phyloP scores from a whole-genome alignment of 805 yeast genomes.

The Ascoidea rubescens region DNA sequence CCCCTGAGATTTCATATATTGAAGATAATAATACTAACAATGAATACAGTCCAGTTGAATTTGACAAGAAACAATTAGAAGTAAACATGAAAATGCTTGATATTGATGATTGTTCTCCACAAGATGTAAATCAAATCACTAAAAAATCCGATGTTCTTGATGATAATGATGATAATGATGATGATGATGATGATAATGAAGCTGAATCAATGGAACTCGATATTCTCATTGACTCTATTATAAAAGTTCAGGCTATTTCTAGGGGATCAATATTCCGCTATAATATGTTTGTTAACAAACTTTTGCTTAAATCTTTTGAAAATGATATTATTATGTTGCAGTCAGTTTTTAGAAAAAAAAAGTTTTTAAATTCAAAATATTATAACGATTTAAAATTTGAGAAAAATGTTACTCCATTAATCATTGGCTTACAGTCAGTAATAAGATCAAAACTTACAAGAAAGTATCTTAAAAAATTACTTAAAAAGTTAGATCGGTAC shows the following conservation, averaged over 20 bases:
- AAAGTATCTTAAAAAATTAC: not conserved
- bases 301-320: slow-evolving; percentile 43
- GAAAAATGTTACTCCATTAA: slow-evolving; percentile 10
- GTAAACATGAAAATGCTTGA: not conserved
- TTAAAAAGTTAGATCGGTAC: not conserved
- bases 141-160: not conserved
- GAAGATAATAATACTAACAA: not conserved
- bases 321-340: slow-evolving; percentile 34
- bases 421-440: slow-evolving; percentile 21
- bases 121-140: not conserved
- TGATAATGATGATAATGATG: not conserved
- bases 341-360: slow-evolving; percentile 20
- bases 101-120: not conserved
- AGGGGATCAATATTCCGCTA: slow-evolving; percentile 60
- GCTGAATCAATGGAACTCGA: slow-evolving; percentile 14
- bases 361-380: slow-evolving; percentile 12
- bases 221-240: slow-evolving; percentile 21
- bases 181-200: slow-evolving; percentile 4
- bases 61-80: not conserved
- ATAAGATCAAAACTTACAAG: slow-evolving; percentile 18
- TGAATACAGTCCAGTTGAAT: not conserved
- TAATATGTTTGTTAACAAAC: slow-evolving; percentile 44
- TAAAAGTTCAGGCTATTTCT: slow-evolving; percentile 51
- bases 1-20: not conserved
- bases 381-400: slow-evolving; percentile 16